These are phyloP conservation scores for Haemoproteus tartakovskyi DNA, from an alignment of 169 alveolate genomes.

Conservation along the genomic window DNA sequence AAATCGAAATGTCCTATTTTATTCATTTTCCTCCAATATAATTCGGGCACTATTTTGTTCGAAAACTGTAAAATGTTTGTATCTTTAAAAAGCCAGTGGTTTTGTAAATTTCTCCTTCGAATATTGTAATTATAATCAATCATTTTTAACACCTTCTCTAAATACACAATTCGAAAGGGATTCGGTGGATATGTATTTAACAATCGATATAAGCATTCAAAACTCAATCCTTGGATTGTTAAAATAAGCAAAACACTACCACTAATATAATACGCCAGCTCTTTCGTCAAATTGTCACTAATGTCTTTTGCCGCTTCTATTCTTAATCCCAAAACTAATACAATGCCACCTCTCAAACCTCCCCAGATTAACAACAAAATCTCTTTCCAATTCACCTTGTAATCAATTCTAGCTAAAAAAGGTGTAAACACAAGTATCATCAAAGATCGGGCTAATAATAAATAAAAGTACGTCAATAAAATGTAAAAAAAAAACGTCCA, in stretches of 20 bases:
- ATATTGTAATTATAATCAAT: constrained; percentile 77
- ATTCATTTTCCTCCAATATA: constrained; percentile 76
- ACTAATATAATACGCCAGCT: constrained; percentile 85
- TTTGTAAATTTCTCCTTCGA: constrained; percentile 71
- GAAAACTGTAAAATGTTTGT: constrained; percentile 78
- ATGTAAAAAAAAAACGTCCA: constrained; percentile 41
- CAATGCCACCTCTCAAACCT: constrained; percentile 92
- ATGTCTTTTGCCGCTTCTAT: constrained; percentile 84
- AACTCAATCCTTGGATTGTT: constrained; percentile 87
- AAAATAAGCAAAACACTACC: constrained; percentile 89
- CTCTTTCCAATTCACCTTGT: constrained; percentile 82
- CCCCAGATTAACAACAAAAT: constrained; percentile 87
- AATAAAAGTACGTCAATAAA: constrained; percentile 69
- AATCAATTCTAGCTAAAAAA: constrained; percentile 76
- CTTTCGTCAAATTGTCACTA: constrained; percentile 74
- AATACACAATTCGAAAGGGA: constrained; percentile 83
- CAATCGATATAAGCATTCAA: constrained; percentile 79
- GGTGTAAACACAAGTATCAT: constrained; percentile 83
- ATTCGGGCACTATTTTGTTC: constrained; percentile 74
- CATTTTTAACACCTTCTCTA: constrained; percentile 83
- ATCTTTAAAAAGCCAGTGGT: constrained; percentile 83
- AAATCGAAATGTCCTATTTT: constrained; percentile 73
- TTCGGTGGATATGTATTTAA: constrained; percentile 86
- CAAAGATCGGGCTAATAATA: constrained; percentile 76
- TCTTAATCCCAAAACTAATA: constrained; percentile 87